Evolutionary conservation across 148 eudicot genomes (phyloP).

Genomic region (Simmondsia chinensis): DNA sequence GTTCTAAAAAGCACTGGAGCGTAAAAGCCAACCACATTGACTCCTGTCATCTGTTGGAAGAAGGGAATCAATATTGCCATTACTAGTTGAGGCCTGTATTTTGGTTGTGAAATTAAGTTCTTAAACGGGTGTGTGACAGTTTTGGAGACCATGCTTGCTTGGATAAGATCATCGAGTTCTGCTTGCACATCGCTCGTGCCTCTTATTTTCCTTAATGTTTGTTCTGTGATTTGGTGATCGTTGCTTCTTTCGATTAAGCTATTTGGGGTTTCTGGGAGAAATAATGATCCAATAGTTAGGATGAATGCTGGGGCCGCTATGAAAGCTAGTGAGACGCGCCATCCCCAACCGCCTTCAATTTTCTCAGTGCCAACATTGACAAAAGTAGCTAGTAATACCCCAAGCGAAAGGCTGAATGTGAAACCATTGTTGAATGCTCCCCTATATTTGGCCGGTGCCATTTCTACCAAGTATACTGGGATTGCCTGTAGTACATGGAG

Average conservation of each 20-base stretch:
- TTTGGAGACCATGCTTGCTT: no score
- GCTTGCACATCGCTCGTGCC: constrained; percentile 6
- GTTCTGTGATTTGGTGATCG: constrained; percentile 1
- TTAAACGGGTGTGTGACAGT: no score
- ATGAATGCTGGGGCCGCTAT: constrained; percentile 11
- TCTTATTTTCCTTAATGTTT: constrained; percentile 5
- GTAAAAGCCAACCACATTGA: constrained; percentile 2
- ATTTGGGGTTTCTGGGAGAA: constrained; percentile 9
- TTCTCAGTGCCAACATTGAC: constrained; percentile 1
- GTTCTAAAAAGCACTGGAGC: constrained; percentile 4
- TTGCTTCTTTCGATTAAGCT: constrained; percentile 5
- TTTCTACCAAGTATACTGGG: no score
- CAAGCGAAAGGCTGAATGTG: no score
- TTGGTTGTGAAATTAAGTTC: no score
- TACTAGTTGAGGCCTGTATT: constrained; percentile 12
- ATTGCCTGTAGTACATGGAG: no score
- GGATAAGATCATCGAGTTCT: no score
- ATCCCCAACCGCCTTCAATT: constrained; percentile 12
- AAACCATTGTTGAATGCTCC: no score
- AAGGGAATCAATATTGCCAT: constrained; percentile 5
- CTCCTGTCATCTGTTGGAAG: background rate
- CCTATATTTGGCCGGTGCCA: no score
- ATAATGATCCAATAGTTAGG: no score
- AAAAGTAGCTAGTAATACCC: constrained; percentile 1
- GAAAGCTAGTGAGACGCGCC: no score